Conservation (phyloP, 2,329 filamentous ascomycete species). For the Leptographium flavum region DNA sequence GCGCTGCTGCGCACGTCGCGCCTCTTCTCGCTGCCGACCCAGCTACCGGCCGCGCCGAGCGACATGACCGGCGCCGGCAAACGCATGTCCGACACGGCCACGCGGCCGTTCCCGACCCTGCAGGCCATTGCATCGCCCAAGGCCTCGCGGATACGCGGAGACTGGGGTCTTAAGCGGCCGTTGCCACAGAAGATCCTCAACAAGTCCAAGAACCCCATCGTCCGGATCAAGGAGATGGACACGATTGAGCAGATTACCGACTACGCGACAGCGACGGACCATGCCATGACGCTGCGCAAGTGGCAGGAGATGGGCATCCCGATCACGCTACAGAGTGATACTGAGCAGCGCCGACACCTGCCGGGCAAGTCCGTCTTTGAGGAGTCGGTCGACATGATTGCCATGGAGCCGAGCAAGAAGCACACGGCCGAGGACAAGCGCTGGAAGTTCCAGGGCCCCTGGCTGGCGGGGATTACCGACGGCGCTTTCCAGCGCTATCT, state of each 20-base stretch:
- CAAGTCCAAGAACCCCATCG: slow-evolving; percentile 55
- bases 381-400: slow-evolving; percentile 39
- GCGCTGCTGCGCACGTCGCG: slow-evolving; percentile 73
- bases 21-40: slow-evolving; percentile 72
- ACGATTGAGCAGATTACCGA: slow-evolving; percentile 81
- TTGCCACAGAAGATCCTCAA: slow-evolving; percentile 65
- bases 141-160: slow-evolving; percentile 59
- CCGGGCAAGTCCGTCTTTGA: slow-evolving; percentile 43
- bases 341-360: slow-evolving; percentile 12
- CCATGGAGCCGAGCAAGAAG: slow-evolving; percentile 19
- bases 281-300: slow-evolving; percentile 67
- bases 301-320: slow-evolving; percentile 72
- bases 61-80: slow-evolving; percentile 31
- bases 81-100: slow-evolving; percentile 52
- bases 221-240: slow-evolving; percentile 68
- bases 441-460: slow-evolving; percentile 55
- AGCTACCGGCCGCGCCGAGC: slow-evolving; percentile 48
- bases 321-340: slow-evolving; percentile 23
- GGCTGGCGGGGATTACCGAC: slow-evolving; percentile 47
- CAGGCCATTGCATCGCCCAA: slow-evolving; percentile 69
- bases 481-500: slow-evolving; percentile 46
- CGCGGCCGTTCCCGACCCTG: slow-evolving; percentile 63
- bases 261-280: slow-evolving; percentile 70
- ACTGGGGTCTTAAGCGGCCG: slow-evolving; percentile 86
- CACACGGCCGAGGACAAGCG: slow-evolving; percentile 29